Evolutionary conservation across 2,329 filamentous ascomycete species (phyloP).

Genomic region (Fusarium fujikuroi): DNA sequence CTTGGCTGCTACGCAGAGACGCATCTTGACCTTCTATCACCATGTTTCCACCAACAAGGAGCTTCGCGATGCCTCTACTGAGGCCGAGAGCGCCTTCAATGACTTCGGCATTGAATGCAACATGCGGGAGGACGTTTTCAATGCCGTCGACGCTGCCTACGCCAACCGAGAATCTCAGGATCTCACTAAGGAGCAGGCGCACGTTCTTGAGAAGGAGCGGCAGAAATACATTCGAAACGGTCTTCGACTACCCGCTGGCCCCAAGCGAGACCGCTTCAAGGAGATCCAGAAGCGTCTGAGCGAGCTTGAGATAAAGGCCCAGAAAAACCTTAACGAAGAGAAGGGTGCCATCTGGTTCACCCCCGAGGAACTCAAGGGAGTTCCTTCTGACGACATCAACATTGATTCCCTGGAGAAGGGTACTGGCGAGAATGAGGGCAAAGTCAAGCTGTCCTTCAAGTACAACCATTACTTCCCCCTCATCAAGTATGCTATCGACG

Average conservation of each 20-base stretch:
- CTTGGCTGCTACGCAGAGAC: constrained; percentile 64
- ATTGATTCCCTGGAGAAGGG: constrained; percentile 76
- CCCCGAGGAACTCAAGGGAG: constrained; percentile 76
- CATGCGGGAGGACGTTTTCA: constrained; percentile 86
- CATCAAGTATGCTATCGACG: constrained; percentile 79
- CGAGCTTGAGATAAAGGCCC: constrained; percentile 77
- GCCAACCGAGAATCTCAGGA: constrained; percentile 61
- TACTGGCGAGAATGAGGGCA: constrained; percentile 75
- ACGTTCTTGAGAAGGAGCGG: constrained; percentile 81
- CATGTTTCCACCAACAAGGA: constrained; percentile 76
- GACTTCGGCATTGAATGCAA: constrained; percentile 81
- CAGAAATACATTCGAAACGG: constrained; percentile 83
- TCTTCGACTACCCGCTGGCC: constrained; percentile 74
- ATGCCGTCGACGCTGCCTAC: constrained; percentile 68
- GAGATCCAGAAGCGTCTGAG: constrained; percentile 85
- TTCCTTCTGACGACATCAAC: constrained; percentile 75
- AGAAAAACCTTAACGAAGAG: constrained; percentile 86
- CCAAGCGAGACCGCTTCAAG: constrained; percentile 82
- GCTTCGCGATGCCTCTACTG: constrained; percentile 78
- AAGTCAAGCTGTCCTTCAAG: constrained; percentile 82
- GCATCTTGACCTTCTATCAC: constrained; percentile 83
- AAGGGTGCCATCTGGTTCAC: constrained; percentile 85
- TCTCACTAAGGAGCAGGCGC: constrained; percentile 74
- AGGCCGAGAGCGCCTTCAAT: constrained; percentile 79
- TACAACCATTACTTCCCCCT: constrained; percentile 84